These are phyloP conservation scores for Phytophthora citricola DNA, from an alignment of 352 stramenopile species.

Conservation along the genomic window DNA sequence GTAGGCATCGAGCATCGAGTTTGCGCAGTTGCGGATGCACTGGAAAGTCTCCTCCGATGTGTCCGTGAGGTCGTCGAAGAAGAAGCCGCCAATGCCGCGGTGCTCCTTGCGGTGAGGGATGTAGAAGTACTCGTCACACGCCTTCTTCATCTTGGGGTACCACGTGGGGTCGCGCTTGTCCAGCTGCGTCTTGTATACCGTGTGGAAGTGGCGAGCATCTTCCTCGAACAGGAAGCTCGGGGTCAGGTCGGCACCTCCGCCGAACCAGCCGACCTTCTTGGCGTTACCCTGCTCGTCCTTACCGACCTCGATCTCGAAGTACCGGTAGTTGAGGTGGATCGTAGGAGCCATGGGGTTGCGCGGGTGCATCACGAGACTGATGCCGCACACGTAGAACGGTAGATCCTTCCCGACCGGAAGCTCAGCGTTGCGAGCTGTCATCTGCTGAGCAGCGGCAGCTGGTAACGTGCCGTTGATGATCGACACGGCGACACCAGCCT, in stretches of 20 bases:
- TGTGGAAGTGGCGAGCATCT: slow-evolving; percentile 97
- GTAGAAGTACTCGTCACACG: slow-evolving; percentile 98
- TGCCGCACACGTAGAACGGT: slow-evolving; percentile 95
- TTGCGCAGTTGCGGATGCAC: slow-evolving; percentile 70
- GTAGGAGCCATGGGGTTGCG: slow-evolving; percentile 91
- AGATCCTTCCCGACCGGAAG: slow-evolving; percentile 76
- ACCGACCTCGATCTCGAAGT: slow-evolving; percentile 94
- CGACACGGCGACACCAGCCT: slow-evolving; percentile 96
- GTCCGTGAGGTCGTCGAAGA: slow-evolving; percentile 98
- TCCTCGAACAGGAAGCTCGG: slow-evolving; percentile 96
- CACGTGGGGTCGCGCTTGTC: slow-evolving; percentile 93
- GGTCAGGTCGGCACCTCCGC: slow-evolving; percentile 96
- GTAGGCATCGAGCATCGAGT: slow-evolving; percentile 91
- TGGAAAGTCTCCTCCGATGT: slow-evolving; percentile 85
- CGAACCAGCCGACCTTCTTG: slow-evolving; percentile 92
- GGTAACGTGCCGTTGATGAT: slow-evolving; percentile 96
- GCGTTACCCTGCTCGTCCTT: slow-evolving; percentile 80
- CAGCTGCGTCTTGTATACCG: slow-evolving; percentile 92
- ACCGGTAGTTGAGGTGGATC: slow-evolving; percentile 97
- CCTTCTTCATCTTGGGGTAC: slow-evolving; percentile 96
- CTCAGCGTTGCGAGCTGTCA: slow-evolving; percentile 71
- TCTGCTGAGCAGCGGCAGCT: slow-evolving; percentile 75
- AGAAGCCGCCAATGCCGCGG: slow-evolving; percentile 96
- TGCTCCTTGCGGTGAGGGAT: slow-evolving; percentile 95
- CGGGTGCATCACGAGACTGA: slow-evolving; percentile 97